Evolutionary conservation across 768 basidiomycete species (phyloP).

Genomic region (Boletus pseudopeckii): DNA sequence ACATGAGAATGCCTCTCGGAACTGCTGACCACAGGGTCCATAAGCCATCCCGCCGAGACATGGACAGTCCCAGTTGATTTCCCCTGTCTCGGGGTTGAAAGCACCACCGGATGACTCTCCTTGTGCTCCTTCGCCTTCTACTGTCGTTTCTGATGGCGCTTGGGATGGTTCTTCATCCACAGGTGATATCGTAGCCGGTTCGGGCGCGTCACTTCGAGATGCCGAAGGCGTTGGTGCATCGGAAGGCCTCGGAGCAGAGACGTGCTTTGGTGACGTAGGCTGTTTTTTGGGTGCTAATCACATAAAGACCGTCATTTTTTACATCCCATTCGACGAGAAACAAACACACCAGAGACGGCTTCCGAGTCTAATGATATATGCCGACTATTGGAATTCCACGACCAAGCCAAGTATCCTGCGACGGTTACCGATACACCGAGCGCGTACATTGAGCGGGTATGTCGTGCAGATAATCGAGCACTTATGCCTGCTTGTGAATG

Average conservation of each 20-base stretch:
- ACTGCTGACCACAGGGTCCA: conserved; percentile 91
- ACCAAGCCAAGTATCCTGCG: conserved; percentile 49
- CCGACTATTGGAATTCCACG: conserved; percentile 38
- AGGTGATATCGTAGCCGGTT: background rate
- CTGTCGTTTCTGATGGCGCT: conserved; percentile 2
- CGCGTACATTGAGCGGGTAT: conserved; percentile 31
- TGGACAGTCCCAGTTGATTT: conserved; percentile 99
- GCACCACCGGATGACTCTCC: conserved; percentile 47
- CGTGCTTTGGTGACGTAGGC: background rate
- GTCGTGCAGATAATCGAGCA: conserved; percentile 18
- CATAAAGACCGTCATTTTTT: background rate
- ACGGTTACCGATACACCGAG: conserved; percentile 45
- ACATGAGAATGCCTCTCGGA: conserved; percentile 95
- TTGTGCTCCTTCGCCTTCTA: conserved; percentile 25
- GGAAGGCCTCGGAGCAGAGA: conserved; percentile 7
- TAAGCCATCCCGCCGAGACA: conserved; percentile 99
- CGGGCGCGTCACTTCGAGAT: conserved; percentile 19
- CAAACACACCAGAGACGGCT: conserved; percentile 24
- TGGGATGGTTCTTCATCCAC: conserved; percentile 10
- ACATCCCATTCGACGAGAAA: background rate
- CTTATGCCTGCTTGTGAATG: conserved; percentile 40
- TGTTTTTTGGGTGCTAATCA: conserved; percentile 21
- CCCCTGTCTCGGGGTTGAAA: conserved; percentile 94
- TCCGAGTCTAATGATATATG: conserved; percentile 49
- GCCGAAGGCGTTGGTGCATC: conserved; percentile 18